A percentile compares a stretch with the other conserved stretches of the same genome.
phyloP scores from a whole-genome alignment of 2,329 filamentous ascomycete genomes.

The Fusarium illudens region DNA sequence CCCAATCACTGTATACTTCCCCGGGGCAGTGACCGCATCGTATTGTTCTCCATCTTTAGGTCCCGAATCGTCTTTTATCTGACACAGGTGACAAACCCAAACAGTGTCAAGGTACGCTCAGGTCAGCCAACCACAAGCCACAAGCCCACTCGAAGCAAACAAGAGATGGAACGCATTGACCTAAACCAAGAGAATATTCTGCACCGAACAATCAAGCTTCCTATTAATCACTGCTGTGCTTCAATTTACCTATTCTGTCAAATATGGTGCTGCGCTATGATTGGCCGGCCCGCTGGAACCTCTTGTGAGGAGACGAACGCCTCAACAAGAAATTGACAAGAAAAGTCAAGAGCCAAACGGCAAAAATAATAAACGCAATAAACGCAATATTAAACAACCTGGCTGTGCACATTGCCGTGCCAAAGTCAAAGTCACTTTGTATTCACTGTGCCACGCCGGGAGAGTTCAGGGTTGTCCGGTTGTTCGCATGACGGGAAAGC shows the following conservation, averaged over 20 bases:
- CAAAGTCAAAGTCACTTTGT: neutral
- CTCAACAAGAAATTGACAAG: neutral
- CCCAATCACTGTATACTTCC: neutral
- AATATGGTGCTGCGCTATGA: constrained; percentile 7
- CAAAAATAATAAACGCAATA: too few relatives aligned
- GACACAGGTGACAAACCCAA: neutral
- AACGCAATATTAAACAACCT: neutral
- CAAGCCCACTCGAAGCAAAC: neutral
- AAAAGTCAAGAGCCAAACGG: neutral
- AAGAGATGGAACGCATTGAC: neutral
- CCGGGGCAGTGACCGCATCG: neutral
- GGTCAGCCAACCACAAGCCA: neutral
- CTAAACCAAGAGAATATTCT: neutral
- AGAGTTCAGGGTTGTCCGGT: neutral
- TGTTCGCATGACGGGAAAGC: neutral
- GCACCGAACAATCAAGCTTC: neutral
- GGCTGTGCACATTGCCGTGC: neutral
- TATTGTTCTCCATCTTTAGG: neutral
- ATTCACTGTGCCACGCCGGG: neutral
- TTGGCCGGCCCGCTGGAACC: neutral
- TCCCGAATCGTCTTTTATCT: neutral
- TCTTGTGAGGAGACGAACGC: neutral
- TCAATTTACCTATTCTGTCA: neutral
- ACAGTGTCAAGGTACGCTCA: neutral
- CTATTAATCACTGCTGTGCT: neutral